Conservation (phyloP, 1,284 basidiomycete genomes). For the Mycena citricolor region DNA sequence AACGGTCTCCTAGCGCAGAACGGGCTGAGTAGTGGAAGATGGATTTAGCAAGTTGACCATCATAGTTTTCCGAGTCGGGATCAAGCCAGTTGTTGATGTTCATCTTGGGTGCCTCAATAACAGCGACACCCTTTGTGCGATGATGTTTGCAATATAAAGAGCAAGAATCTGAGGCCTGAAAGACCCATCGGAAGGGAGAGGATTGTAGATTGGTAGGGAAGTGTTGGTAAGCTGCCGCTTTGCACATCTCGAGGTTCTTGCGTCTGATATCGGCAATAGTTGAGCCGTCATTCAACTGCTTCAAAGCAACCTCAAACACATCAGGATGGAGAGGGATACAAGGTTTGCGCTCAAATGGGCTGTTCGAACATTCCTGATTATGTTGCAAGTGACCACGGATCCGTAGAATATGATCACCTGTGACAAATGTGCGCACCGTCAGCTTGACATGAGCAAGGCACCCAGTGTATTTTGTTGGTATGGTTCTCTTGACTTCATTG, state of each 20-base stretch:
- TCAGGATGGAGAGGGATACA: neutral
- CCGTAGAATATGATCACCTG: neutral
- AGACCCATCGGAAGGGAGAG: too few relatives aligned
- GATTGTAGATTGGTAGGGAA: too few relatives aligned
- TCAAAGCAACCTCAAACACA: neutral
- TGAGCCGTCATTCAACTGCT: neutral
- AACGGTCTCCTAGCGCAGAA: constrained; percentile 9
- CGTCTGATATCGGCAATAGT: neutral
- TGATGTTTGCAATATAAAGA: too few relatives aligned
- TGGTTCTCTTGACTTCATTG: too few relatives aligned
- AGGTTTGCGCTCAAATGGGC: neutral
- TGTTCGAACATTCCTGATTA: neutral
- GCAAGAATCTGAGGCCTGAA: too few relatives aligned
- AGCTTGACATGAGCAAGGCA: constrained; percentile 1
- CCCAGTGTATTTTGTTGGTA: neutral
- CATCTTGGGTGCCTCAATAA: too few relatives aligned
- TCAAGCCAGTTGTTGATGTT: constrained; percentile 27
- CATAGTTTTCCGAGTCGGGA: constrained; percentile 9
- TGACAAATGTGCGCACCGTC: neutral
- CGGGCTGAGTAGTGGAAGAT: constrained; percentile 24
- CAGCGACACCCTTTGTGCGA: too few relatives aligned
- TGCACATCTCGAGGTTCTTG: too few relatives aligned
- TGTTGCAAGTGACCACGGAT: neutral
- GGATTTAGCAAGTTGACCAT: constrained; percentile 1
- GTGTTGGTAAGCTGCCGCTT: too few relatives aligned